Conservation (phyloP, 805 yeast genomes). For the Candida krabiensis region DNA sequence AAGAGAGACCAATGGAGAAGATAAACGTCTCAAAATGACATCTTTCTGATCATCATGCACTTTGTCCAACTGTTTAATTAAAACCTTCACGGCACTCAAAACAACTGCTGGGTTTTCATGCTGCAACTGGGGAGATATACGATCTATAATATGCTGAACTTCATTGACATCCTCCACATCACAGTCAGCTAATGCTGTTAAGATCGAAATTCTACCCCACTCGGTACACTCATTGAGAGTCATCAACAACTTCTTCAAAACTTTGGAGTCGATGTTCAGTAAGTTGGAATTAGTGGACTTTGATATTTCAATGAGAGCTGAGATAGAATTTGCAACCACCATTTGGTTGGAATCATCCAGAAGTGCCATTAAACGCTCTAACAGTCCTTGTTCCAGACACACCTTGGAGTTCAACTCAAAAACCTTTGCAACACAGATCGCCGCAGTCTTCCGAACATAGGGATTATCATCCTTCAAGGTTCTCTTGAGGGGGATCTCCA, state of each 20-base stretch:
- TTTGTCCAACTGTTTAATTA: conserved; percentile 63
- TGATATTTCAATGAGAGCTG: conserved; percentile 77
- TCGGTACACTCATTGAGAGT: conserved; percentile 97
- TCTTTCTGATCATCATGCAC: conserved; percentile 40
- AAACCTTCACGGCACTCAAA: conserved; percentile 76
- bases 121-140: conserved; percentile 92
- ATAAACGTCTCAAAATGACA: conserved; percentile 61
- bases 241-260: conserved; percentile 62
- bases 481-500: conserved; percentile 84
- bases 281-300: conserved; percentile 29
- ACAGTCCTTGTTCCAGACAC: conserved; percentile 85
- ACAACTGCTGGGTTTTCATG: conserved; percentile 97
- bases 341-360: conserved; percentile 90
- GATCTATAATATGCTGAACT: conserved; percentile 81
- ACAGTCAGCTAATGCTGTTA: conserved; percentile 78
- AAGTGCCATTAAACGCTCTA: conserved; percentile 63
- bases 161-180: conserved; percentile 56
- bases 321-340: conserved; percentile 94
- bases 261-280: conserved; percentile 39
- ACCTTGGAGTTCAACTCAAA: conserved; percentile 80
- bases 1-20: conserved; percentile 85
- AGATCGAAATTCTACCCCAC: conserved; percentile 95
- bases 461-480: conserved; percentile 93
- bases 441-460: conserved; percentile 96
- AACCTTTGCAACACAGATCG: conserved; percentile 92